Evolutionary conservation across 192 early-diverging fungal genomes (phyloP).

Genomic region (Backusella tarrabulga): DNA sequence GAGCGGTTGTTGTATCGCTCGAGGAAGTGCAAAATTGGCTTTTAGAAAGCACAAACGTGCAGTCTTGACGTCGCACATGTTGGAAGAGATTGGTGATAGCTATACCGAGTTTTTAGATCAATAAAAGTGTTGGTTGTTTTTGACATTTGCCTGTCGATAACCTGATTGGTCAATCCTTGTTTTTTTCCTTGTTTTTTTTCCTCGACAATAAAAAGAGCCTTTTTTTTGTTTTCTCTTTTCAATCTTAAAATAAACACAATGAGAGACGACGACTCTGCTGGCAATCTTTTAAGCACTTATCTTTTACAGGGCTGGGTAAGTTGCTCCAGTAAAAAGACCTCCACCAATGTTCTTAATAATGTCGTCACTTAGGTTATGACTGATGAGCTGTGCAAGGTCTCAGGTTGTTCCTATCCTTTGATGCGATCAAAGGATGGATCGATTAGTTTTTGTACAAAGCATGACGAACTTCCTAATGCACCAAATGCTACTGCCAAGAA

Average conservation of each 20-base stretch:
- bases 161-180: background rate
- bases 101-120: constrained; percentile 8
- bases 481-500: background rate
- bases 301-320: constrained; percentile 42
- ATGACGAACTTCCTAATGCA: constrained; percentile 24
- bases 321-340: background rate
- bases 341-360: background rate
- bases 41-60: constrained; percentile 60
- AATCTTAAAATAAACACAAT: background rate
- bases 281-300: constrained; percentile 18
- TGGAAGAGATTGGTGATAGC: constrained; percentile 53
- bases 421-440: constrained; percentile 33
- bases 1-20: constrained; percentile 57
- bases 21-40: constrained; percentile 53
- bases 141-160: background rate
- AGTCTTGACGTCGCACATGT: constrained; percentile 61
- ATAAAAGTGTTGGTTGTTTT: background rate
- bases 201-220: background rate
- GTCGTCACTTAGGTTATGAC: constrained; percentile 28
- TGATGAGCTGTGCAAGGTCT: constrained; percentile 24
- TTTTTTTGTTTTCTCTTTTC: background rate
- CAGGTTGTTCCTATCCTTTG: constrained; percentile 26
- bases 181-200: background rate
- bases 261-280: constrained; percentile 1
- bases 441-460: constrained; percentile 32